These are phyloP conservation scores for Populus pruinosa DNA, from an alignment of 345 rosid genomes.

Conservation along the genomic window DNA sequence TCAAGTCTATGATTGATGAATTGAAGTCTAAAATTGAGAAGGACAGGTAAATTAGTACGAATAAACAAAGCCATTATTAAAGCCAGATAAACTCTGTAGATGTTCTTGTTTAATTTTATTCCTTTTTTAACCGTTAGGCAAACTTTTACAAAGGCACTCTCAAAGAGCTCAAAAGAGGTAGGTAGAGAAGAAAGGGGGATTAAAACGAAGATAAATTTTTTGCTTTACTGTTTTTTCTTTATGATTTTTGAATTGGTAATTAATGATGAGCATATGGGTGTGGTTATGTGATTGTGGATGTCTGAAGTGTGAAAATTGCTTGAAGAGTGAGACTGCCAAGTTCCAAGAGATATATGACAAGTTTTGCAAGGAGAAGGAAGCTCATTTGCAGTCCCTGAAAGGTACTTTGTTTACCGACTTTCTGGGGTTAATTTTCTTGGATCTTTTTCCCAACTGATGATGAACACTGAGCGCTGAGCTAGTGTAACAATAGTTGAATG, in stretches of 20 bases:
- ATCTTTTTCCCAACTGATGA: not conserved
- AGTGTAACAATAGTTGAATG: not conserved
- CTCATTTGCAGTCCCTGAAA: constrained; percentile 53
- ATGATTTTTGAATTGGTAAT: not conserved
- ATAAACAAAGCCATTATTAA: not conserved
- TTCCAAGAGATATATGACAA: constrained; percentile 59
- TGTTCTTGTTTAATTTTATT: not conserved
- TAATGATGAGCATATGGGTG: not conserved
- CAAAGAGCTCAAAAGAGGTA: constrained; percentile 86
- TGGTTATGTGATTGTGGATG: constrained; percentile 11
- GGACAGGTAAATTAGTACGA: constrained; percentile 55
- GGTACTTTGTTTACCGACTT: constrained; percentile 30
- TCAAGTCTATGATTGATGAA: constrained; percentile 63
- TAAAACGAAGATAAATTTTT: not conserved
- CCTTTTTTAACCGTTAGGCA: constrained; percentile 42
- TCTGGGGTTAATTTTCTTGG: not conserved
- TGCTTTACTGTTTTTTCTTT: not conserved
- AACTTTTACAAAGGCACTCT: constrained; percentile 54
- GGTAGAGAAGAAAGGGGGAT: constrained; percentile 7
- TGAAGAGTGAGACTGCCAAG: constrained; percentile 64
- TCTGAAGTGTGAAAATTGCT: constrained; percentile 58
- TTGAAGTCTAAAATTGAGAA: constrained; percentile 67
- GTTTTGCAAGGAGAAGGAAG: constrained; percentile 60
- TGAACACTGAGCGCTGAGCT: not conserved
- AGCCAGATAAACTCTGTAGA: not conserved